These are phyloP conservation scores for Allium fistulosum DNA, from an alignment of 106 monocot species.

Conservation along the genomic window DNA sequence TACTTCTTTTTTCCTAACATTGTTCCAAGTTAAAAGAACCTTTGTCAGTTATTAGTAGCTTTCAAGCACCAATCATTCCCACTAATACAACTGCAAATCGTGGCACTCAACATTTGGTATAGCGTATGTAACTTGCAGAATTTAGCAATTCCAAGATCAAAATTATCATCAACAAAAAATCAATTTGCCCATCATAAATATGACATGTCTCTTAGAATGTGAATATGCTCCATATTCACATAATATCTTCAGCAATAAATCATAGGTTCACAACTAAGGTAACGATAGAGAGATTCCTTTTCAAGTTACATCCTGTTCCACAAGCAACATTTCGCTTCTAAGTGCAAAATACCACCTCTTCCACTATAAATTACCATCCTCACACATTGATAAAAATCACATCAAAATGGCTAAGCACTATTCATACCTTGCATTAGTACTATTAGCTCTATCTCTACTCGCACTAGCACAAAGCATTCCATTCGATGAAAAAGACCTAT, in stretches of 20 bases:
- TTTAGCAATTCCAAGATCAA: background rate
- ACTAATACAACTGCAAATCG: background rate
- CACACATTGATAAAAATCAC: background rate
- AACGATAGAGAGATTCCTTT: background rate
- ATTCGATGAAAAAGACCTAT: conserved; percentile 26
- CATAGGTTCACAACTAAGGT: background rate
- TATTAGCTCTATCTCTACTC: background rate
- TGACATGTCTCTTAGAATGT: background rate
- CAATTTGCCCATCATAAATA: background rate
- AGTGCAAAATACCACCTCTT: conserved; percentile 8
- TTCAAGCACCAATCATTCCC: conserved; percentile 1
- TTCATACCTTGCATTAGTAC: background rate
- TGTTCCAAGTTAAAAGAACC: background rate
- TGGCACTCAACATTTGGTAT: background rate
- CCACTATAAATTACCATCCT: background rate
- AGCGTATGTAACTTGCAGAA: background rate
- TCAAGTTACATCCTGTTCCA: background rate
- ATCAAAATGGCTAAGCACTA: background rate
- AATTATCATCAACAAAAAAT: background rate
- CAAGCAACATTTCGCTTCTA: conserved; percentile 1
- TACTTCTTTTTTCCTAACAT: background rate
- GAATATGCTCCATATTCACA: too few species aligned
- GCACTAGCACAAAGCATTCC: background rate
- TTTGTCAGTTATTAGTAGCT: background rate
- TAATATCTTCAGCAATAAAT: background rate